Evolutionary conservation across 2,329 filamentous ascomycete species (phyloP).

Genomic region (Shiraia bambusicola): DNA sequence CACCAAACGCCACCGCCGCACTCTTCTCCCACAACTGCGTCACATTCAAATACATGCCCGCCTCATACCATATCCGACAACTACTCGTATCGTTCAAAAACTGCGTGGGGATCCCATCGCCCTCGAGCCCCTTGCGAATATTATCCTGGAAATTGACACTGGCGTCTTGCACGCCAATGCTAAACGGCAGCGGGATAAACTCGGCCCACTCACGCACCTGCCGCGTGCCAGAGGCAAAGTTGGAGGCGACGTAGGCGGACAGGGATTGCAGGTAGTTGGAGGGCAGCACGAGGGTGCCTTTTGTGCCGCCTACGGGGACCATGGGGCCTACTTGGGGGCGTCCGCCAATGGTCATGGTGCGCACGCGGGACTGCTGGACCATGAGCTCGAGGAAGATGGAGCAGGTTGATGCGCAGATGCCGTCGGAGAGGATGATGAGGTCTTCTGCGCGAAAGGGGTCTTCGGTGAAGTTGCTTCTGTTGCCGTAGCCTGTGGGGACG

Average conservation of each 20-base stretch:
- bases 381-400: constrained; percentile 51
- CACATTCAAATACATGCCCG: constrained; percentile 55
- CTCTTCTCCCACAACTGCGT: constrained; percentile 54
- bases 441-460: constrained; percentile 43
- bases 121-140: constrained; percentile 36
- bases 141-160: constrained; percentile 45
- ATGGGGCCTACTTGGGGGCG: constrained; percentile 45
- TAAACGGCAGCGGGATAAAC: constrained; percentile 28
- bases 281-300: constrained; percentile 44
- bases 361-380: constrained; percentile 47
- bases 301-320: constrained; percentile 49
- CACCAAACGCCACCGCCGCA: constrained; percentile 31
- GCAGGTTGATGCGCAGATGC: constrained; percentile 51
- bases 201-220: constrained; percentile 23
- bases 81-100: constrained; percentile 63
- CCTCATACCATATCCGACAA: constrained; percentile 62
- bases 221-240: constrained; percentile 17
- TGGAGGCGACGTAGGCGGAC: constrained; percentile 16
- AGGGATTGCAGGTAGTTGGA: constrained; percentile 25
- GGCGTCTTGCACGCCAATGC: constrained; percentile 25
- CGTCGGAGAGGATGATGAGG: constrained; percentile 47
- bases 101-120: constrained; percentile 53
- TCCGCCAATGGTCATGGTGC: constrained; percentile 47
- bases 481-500: constrained; percentile 32
- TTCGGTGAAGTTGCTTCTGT: constrained; percentile 27